Evolutionary conservation across 2,329 filamentous ascomycete species (phyloP), one percentile per base, ranked within the genome.

Genomic region (Periglandula ipomoeae): DNA sequence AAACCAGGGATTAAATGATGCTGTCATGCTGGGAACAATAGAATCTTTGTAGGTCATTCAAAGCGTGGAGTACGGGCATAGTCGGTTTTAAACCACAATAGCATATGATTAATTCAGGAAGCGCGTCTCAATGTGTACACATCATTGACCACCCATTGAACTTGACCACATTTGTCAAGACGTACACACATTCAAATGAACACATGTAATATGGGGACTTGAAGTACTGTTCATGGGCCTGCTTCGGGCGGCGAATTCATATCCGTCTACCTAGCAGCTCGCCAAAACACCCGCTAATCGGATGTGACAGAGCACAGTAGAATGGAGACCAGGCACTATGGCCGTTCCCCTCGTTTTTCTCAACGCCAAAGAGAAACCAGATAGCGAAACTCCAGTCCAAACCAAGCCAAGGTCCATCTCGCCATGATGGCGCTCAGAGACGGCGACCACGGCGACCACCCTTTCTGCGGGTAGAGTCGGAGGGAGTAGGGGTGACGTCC

Each of bases 391-490:
- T 65, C 64, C 61, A 62, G 61, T 61, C 59, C 61, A 59, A 61
- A 56, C 59, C 57, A 61, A 60, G 56, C 56, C 53, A 57, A 52
- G 22, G 55, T 51, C 60, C 13, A 39, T 32, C 24, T 38, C 24
- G 44, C 42, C 30, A 34, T 45, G 44, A 49, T 45, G 47, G 51
- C 46, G 53, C 75, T 87, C 80, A 98, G 76, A 98, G 87, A 95
- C 93, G 91, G 79, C 93, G 93, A 97, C 93, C 93, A 87, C 93
- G 91, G 78, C 93, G 90, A 96, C 93, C 93, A 81, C 93, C 93
- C 89, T 98, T 98, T 81, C 91, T 90, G 78, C 93, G 88, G 69
- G 93, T 98, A 73, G 89, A 95, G 78, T 98, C 93, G 74, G 93
- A 98, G 65, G 94, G 93, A 55, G 93, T 98, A 66, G 93, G 93